Conservation (phyloP, 176 grass and related monocot genomes). For the Otatea glauca region DNA sequence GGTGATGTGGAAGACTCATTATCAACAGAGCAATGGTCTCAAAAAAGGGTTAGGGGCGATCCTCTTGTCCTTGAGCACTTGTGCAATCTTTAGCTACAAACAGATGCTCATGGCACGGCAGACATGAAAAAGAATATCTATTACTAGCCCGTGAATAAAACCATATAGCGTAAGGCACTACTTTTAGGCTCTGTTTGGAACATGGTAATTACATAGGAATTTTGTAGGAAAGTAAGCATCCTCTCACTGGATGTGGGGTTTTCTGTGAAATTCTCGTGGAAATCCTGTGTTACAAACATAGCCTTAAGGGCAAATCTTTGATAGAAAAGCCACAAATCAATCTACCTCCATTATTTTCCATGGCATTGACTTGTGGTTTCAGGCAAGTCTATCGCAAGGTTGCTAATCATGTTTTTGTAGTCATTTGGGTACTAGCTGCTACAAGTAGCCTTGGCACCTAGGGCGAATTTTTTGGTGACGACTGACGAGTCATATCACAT, state of each 20-base stretch:
- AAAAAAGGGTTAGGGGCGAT: not conserved
- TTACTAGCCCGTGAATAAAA: not conserved
- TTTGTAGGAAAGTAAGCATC: too few species aligned
- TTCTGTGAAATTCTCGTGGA: too few species aligned
- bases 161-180: too few species aligned
- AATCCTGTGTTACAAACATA: too few species aligned
- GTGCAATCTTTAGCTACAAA: not conserved
- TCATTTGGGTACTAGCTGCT: slow-evolving; percentile 1
- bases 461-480: not conserved
- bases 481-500: too few species aligned
- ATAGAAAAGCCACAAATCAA: too few species aligned
- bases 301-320: too few species aligned
- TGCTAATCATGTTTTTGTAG: not conserved
- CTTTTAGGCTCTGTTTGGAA: too few species aligned
- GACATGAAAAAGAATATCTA: not conserved
- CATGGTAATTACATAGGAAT: too few species aligned
- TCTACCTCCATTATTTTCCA: not conserved
- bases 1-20: slow-evolving; percentile 6
- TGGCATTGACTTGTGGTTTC: not conserved
- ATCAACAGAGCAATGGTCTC: not conserved
- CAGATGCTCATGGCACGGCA: not conserved
- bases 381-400: not conserved
- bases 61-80: not conserved
- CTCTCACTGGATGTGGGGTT: too few species aligned
- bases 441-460: not conserved